These are phyloP conservation scores for Emergomyces pasteurianus DNA, from an alignment of 2,329 filamentous ascomycete genomes.

Conservation along the genomic window DNA sequence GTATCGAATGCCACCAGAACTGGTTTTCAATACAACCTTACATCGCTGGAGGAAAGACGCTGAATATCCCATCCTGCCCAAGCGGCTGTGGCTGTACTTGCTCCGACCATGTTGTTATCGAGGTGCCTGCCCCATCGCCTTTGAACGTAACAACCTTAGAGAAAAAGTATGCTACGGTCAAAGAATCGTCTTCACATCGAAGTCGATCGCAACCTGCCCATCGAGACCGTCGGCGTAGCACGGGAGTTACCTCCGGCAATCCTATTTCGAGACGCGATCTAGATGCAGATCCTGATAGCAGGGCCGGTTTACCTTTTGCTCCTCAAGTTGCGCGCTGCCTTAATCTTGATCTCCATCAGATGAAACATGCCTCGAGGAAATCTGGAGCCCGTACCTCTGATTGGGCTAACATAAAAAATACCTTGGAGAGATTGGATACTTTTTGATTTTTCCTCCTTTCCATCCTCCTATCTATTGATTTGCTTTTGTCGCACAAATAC, in stretches of 20 bases:
- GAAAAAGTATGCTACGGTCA: conserved; percentile 3
- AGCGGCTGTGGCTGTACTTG: conserved; percentile 39
- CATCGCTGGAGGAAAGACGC: conserved; percentile 4
- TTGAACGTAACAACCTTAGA: conserved; percentile 10
- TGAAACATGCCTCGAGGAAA: conserved; percentile 21
- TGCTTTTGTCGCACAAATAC: neutral
- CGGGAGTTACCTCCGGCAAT: neutral
- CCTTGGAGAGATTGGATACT: conserved; percentile 5
- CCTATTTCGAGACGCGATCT: conserved; percentile 14
- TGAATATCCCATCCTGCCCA: conserved; percentile 24
- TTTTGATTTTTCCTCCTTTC: neutral
- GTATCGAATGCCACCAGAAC: conserved; percentile 32
- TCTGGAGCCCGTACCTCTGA: neutral
- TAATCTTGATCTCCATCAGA: conserved; percentile 27
- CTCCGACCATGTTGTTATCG: conserved; percentile 24
- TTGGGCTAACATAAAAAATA: neutral
- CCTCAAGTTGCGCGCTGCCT: conserved; percentile 28
- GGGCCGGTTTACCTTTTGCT: conserved; percentile 28
- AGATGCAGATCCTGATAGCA: conserved; percentile 25
- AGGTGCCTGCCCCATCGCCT: conserved; percentile 21
- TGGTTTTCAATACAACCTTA: conserved; percentile 27
- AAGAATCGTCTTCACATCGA: neutral
- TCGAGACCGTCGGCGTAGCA: neutral
- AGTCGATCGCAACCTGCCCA: conserved; percentile 9
- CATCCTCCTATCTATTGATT: neutral